Conservation (phyloP, 805 yeast species). For the Yueomyces sinensis region DNA sequence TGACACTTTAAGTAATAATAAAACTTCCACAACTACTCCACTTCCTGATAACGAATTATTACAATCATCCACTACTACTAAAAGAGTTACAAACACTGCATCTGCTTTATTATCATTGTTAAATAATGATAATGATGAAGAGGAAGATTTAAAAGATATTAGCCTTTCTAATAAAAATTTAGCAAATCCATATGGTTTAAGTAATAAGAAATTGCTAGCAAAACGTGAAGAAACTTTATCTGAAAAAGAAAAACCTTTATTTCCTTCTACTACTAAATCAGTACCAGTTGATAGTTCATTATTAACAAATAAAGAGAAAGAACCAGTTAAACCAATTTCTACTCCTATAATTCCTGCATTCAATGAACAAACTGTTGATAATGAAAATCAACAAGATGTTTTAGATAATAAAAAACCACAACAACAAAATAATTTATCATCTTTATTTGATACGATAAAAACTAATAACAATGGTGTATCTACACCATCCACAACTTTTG, state of each 20-base stretch:
- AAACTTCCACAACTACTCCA: background rate
- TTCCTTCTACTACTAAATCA: background rate
- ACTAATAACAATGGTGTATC: background rate
- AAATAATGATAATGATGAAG: conserved; percentile 16
- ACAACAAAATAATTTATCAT: too few species aligned
- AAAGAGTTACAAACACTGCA: conserved; percentile 34
- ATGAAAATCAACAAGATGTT: background rate
- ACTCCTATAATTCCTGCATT: background rate
- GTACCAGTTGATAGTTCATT: background rate
- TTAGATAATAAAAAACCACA: background rate
- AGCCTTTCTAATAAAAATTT: conserved; percentile 9
- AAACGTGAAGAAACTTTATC: background rate
- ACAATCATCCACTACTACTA: conserved; percentile 3
- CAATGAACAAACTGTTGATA: background rate
- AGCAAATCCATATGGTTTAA: conserved; percentile 32
- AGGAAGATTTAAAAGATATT: conserved; percentile 1
- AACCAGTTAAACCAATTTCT: background rate
- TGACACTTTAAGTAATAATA: too few species aligned
- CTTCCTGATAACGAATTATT: background rate
- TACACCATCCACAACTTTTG: conserved; percentile 3
- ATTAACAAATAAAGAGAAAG: too few species aligned
- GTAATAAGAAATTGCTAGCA: conserved; percentile 4
- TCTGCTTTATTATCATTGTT: conserved; percentile 34
- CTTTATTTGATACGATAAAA: background rate
- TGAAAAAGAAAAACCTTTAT: background rate